These are phyloP conservation scores for Dactylellina drechsleri DNA, from an alignment of 2,329 filamentous ascomycete genomes.

Conservation along the genomic window DNA sequence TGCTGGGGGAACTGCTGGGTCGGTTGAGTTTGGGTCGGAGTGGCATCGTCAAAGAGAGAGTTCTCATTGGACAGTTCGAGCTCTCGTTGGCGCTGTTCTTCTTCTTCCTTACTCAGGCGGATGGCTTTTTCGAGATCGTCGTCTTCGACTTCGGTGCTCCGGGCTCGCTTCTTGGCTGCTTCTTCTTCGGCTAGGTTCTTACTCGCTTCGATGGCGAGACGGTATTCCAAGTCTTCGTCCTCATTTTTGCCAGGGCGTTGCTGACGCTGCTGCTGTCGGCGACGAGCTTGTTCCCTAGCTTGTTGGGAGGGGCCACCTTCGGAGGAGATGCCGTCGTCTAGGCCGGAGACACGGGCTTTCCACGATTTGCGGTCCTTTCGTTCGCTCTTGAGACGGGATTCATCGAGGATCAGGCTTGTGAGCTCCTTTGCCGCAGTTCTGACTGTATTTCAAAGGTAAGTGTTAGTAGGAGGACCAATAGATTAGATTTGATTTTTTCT, in stretches of 20 bases:
- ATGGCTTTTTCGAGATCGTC: slow-evolving; percentile 95
- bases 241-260: slow-evolving; percentile 68
- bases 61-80: slow-evolving; percentile 85
- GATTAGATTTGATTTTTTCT: too few species aligned
- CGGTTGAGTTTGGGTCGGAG: slow-evolving; percentile 71
- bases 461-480: slow-evolving; percentile 57
- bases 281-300: slow-evolving; percentile 61
- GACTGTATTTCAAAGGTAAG: slow-evolving; percentile 68
- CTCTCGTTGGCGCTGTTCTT: slow-evolving; percentile 80
- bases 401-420: slow-evolving; percentile 88
- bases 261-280: slow-evolving; percentile 64
- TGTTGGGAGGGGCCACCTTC: slow-evolving; percentile 60
- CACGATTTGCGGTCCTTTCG: slow-evolving; percentile 90
- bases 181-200: slow-evolving; percentile 96
- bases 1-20: slow-evolving; percentile 64
- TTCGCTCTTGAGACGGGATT: slow-evolving; percentile 89
- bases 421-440: slow-evolving; percentile 96
- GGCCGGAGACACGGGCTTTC: slow-evolving; percentile 94
- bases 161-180: slow-evolving; percentile 74
- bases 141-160: slow-evolving; percentile 71
- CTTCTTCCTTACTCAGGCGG: slow-evolving; percentile 93
- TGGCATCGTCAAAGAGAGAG: slow-evolving; percentile 83
- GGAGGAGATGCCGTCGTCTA: slow-evolving; percentile 77
- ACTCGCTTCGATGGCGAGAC: slow-evolving; percentile 90
- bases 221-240: slow-evolving; percentile 90